Conservation (phyloP, 306 rosid genomes). For the Lithocarpus polystachyus region DNA sequence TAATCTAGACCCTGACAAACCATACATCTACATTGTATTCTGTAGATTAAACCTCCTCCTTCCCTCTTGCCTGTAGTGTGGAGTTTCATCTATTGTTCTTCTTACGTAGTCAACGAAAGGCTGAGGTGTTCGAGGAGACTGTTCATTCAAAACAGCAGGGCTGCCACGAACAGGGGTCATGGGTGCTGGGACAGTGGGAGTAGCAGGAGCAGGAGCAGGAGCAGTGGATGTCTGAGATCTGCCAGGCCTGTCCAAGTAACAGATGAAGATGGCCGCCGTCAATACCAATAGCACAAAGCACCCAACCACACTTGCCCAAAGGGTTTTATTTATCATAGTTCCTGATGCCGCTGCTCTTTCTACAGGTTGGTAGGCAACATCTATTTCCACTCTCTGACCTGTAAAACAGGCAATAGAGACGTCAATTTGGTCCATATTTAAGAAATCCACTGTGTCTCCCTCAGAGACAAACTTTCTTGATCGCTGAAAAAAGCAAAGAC, state of each 20-base stretch:
- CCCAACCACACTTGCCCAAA: conserved; percentile 48
- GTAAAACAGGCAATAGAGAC: conserved; percentile 24
- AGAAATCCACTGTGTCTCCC: neutral
- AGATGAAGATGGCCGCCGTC: conserved; percentile 27
- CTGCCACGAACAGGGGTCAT: conserved; percentile 56
- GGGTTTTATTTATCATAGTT: conserved; percentile 13
- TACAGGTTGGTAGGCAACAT: conserved; percentile 47
- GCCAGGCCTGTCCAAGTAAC: conserved; percentile 43
- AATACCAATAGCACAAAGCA: conserved; percentile 35
- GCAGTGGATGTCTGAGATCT: conserved; percentile 42
- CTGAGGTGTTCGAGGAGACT: conserved; percentile 88
- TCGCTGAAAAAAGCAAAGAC: neutral
- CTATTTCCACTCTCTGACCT: conserved; percentile 81
- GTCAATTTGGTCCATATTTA: conserved; percentile 3
- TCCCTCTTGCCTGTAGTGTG: conserved; percentile 70
- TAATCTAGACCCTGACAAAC: neutral
- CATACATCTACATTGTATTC: conserved; percentile 57
- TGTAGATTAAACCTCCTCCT: conserved; percentile 80
- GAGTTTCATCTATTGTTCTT: conserved; percentile 94
- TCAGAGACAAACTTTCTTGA: neutral
- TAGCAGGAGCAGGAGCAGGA: conserved; percentile 26
- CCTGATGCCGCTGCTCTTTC: conserved; percentile 31
- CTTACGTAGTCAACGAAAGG: conserved; percentile 90
- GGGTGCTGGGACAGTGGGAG: conserved; percentile 46
- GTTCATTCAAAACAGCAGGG: conserved; percentile 36